Evolutionary conservation across 345 rosid species (phyloP).

Genomic region (Citrus medica): DNA sequence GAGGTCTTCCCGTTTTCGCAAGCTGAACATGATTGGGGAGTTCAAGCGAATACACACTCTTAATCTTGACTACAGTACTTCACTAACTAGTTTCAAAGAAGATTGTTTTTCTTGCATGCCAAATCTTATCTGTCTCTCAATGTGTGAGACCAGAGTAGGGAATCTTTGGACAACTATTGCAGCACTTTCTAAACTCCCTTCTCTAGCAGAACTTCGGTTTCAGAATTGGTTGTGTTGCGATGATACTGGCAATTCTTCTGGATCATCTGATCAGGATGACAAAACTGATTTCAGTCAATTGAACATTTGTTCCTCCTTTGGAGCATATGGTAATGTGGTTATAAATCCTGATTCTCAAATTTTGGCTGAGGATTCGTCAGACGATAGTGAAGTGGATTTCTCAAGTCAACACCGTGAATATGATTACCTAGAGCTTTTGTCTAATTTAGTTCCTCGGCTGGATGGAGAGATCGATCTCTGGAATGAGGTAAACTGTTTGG

Average conservation of each 20-base stretch:
- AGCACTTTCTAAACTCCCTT: constrained; percentile 72
- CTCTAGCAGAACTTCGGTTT: constrained; percentile 66
- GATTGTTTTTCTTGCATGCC: constrained; percentile 87
- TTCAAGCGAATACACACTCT: constrained; percentile 62
- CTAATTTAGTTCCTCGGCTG: constrained; percentile 32
- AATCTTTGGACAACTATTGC: constrained; percentile 86
- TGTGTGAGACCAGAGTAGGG: constrained; percentile 76
- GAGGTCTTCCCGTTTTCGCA: constrained; percentile 57
- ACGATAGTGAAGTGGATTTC: constrained; percentile 64
- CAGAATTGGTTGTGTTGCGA: constrained; percentile 67
- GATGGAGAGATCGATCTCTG: constrained; percentile 33
- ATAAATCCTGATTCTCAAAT: constrained; percentile 29
- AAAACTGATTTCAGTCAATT: constrained; percentile 24
- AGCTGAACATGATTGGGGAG: constrained; percentile 82
- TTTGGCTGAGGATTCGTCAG: constrained; percentile 44
- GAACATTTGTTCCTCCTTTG: constrained; percentile 18
- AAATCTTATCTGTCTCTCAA: constrained; percentile 62
- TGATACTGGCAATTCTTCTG: constrained; percentile 37
- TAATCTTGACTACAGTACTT: constrained; percentile 67
- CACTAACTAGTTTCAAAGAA: constrained; percentile 63
- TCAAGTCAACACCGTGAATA: constrained; percentile 37
- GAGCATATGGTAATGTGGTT: constrained; percentile 16
- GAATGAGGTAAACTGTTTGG: constrained; percentile 48
- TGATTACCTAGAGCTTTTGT: constrained; percentile 32
- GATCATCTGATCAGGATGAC: constrained; percentile 34